A percentile compares a stretch with the other conserved stretches of the same genome.
phyloP scores from a whole-genome alignment of 2,329 filamentous ascomycete genomes.

The Colletotrichum neosansevieriae region DNA sequence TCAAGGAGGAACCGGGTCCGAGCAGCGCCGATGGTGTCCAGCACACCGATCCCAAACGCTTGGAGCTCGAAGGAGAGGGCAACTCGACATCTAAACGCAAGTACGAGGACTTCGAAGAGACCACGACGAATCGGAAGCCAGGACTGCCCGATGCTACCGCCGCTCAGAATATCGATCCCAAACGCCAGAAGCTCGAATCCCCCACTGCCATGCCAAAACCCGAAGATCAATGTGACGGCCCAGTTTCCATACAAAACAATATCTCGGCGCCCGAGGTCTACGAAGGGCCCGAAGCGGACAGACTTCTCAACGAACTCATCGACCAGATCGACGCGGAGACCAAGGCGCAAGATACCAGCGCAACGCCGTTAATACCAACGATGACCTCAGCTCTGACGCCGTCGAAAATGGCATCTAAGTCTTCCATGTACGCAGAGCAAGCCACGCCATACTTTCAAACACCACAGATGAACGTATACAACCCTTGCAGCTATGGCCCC shows the following conservation, averaged over 20 bases:
- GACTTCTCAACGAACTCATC: not conserved
- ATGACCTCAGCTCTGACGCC: no score
- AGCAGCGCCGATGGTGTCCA: no score
- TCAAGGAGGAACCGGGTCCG: no score
- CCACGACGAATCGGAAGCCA: no score
- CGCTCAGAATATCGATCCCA: not conserved
- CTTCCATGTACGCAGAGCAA: no score
- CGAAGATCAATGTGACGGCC: not conserved
- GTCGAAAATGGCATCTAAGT: not conserved
- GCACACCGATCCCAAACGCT: no score
- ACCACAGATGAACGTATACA: no score
- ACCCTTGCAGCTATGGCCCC: no score
- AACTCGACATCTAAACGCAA: not conserved
- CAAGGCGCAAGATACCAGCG: not conserved
- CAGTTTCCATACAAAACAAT: not conserved
- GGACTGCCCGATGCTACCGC: not conserved
- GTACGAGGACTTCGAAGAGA: not conserved
- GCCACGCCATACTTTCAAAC: no score
- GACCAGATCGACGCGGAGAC: constrained; percentile 3
- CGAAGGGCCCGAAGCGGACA: no score
- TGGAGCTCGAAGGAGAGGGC: no score
- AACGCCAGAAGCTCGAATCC: constrained; percentile 7
- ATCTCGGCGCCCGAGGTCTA: no score
- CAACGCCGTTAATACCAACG: not conserved
- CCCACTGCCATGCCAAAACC: not conserved